Base-by-base conservation (phyloP, 805 yeast species). In the Hermanozyma aechmeae region DNA sequence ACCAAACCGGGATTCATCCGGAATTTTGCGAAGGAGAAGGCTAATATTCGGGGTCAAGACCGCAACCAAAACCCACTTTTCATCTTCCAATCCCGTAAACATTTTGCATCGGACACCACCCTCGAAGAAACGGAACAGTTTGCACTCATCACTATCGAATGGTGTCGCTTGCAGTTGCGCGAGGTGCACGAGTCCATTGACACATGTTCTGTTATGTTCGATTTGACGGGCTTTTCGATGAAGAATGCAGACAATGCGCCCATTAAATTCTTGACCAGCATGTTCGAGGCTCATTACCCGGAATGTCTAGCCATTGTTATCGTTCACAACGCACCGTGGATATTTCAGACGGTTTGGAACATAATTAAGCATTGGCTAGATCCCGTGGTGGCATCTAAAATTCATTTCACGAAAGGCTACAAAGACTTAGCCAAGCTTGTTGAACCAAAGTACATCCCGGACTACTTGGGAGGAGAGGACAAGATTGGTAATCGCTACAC, bases 261-360 rank as follows among this genome's bases (percentile, higher is more conserved):
- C 4, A 93, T 92, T 35, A 87, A 87, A 58, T 89, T 83, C 56
- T 72, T 92, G 58, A 79, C 87, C 36, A 72, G 76, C 31, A 80
- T 87, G 36, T 86, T 92, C 54, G 97, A 92, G 63, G 94, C 95
- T 0, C 95, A 89, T 51, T 92, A 89, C 53, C 98, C 98, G 1
- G 98, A 92, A 57, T 79, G 84, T 23, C 68, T 92, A 35, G 96
- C 95, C 12, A 73, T 72, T 32, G 61, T 92, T 30, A 70, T 85
- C 41, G 80, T 92, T 36, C 95, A 85, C 60, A 81, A 82, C 45
- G 96, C 98, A 0, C 98, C 98, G 16, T 86, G 96, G 97, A 74
- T 92, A 31, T 92, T 92, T 61, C 75, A 82, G 29, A 89, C 96
- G 15, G 83, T 89, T 35, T 92, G 98, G 97, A 80, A 78, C 42